Base-by-base conservation (phyloP, 306 rosid genomes). In the Begonia masoniana region DNA sequence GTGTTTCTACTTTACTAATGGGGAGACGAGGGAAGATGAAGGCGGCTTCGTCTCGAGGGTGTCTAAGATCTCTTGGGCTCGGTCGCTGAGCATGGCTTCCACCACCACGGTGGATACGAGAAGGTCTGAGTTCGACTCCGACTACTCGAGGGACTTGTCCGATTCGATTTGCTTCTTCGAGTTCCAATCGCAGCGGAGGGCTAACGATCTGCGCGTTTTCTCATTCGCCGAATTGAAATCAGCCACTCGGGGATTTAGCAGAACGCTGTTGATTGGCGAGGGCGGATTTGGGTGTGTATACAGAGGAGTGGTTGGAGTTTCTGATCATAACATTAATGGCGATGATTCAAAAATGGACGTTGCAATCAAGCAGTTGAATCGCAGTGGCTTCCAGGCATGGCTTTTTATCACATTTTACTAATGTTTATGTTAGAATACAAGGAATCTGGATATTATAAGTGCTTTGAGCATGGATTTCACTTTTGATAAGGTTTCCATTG, bases 221-320 rank as follows among this genome's bases (percentile, higher is more conserved):
- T 55, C 81, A 12, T 86, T 91, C 82, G 59, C 86, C 4, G 92
- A 79, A 58, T 77, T 91, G 24, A 91, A 84, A 71, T 52, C 79
- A 17, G 94, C 99, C 1, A 91, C 86, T 14, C 79, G 86, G 4
- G 82, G 84, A 3, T 91, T 91, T 74, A 85, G 75, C 45, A 65
- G 96, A 46, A 46, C 79, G 19, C 67, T 83, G 31, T 62, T 91
- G 59, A 75, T 91, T 39, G 99, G 99, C 12, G 99, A 86, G 57
- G 99, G 99, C 1, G 99, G 99, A 0, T 91, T 91, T 55, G 99
- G 99, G 10, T 86, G 84, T 15, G 99, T 91, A 7, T 91, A 74
- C 70, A 67, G 71, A 54, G 97, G 94, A 1, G 9, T 76, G 47
- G 53, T 83, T 41, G 65, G 26, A 6, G 64, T 68, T 14, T 35